Evolutionary conservation across 768 basidiomycete species (phyloP), one percentile per base, ranked within the genome.

Genomic region (Cantharellus anzutake): DNA sequence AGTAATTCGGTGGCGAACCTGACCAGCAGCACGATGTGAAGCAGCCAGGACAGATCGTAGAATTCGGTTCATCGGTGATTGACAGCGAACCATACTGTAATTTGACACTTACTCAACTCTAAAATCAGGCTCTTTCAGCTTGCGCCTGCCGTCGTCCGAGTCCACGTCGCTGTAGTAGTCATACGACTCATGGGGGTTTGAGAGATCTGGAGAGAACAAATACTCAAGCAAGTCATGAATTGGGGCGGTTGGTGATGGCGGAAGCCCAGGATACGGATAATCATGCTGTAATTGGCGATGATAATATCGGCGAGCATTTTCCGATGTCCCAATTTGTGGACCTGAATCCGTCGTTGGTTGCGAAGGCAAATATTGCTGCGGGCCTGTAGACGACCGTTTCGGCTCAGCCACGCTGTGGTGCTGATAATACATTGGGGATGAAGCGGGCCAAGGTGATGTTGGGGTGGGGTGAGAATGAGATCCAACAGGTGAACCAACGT

Each of bases 1-100:
- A 94, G 82, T 58, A 96, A 82, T 72, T 97, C 91, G 58, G 85
- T 80, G 2, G 90, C 85, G 67, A 97, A 87, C 71, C 92, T 96
- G 52, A 16, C n/a, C 67, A 60, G 61, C 57, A 65, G 64, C 41
- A 61, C 51, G 65, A 41, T 5, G 42, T 37, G 14, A 37, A 39
- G 14, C 5, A 38, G 5, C 16, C 5, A 35, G 35, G 56, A 40
- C 11, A 11, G 52, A 55, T 11, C 35, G 52, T 37, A 11, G 11
- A 37, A 7, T 14, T 55, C 52, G 35, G 20, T 29, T 29, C 20
- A 29, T 29, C 20, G 20, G 20, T 29, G 20, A 29, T 48, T 48
- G 44, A 48, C 44, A 48, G 14, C 44, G 14, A 48, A 20, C 11
- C 11, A 48, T 11, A 11, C 20, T 48, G 44, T 48, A 20, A 48